Percentiles rank a stretch among this genome's conserved stretches.
Evolutionary conservation across 371 early-diverging fungal species (phyloP).

Genomic region (Syncephalastrum sp.): DNA sequence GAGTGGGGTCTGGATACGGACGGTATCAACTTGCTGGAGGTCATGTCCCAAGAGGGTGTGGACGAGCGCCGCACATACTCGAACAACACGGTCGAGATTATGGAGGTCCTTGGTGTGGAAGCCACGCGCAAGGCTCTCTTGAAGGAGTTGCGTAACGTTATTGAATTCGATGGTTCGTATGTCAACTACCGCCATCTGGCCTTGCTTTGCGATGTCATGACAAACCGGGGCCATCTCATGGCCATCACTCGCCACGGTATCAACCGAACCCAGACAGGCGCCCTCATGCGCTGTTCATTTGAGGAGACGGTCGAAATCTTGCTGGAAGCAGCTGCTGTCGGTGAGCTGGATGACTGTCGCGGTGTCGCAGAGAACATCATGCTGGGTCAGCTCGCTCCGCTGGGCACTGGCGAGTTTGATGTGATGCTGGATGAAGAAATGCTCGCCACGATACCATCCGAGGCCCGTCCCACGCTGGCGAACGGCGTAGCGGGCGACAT

Average conservation of each 20-base stretch:
- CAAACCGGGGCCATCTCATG: slow-evolving; percentile 91
- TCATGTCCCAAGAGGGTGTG: slow-evolving; percentile 85
- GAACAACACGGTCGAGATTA: slow-evolving; percentile 94
- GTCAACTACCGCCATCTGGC: slow-evolving; percentile 99
- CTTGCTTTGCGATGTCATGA: slow-evolving; percentile 98
- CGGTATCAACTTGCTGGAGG: slow-evolving; percentile 91
- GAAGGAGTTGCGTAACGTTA: slow-evolving; percentile 94
- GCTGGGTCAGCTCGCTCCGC: slow-evolving; percentile 97
- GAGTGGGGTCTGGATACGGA: slow-evolving; percentile 97
- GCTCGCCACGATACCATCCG: slow-evolving; percentile 63
- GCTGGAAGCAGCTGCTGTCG: slow-evolving; percentile 95
- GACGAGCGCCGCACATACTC: slow-evolving; percentile 83
- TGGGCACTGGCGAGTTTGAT: slow-evolving; percentile 98
- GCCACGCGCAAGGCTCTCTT: slow-evolving; percentile 93
- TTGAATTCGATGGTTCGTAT: slow-evolving; percentile 98
- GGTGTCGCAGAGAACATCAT: slow-evolving; percentile 99
- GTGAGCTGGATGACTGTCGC: slow-evolving; percentile 92
- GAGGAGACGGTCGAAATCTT: slow-evolving; percentile 99
- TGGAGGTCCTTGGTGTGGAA: slow-evolving; percentile 97
- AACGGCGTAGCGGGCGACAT: slow-evolving; percentile 43
- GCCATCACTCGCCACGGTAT: slow-evolving; percentile 99
- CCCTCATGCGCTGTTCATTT: slow-evolving; percentile 97
- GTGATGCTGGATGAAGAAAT: slow-evolving; percentile 91
- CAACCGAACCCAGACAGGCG: slow-evolving; percentile 96
- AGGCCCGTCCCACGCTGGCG: slow-evolving; percentile 39